These are phyloP conservation scores for Fragaria ananassa DNA, from an alignment of 306 rosid genomes.

Conservation along the genomic window DNA sequence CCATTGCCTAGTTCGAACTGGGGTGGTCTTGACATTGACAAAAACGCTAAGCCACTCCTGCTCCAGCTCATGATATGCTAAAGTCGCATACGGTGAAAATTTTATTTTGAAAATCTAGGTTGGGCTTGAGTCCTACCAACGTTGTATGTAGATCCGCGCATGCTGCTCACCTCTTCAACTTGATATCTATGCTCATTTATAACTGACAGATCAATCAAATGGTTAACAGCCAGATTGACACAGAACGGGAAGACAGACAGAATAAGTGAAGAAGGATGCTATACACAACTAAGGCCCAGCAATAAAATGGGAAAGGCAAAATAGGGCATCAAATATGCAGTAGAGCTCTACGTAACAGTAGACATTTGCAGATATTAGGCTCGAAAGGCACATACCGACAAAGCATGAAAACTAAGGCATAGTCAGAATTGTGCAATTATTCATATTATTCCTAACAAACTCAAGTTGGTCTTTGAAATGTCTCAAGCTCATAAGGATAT, in stretches of 20 bases:
- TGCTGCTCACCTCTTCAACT: background rate
- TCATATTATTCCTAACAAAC: background rate
- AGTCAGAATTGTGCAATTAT: background rate
- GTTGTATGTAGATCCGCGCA: too few relatives aligned
- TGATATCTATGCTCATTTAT: conserved; percentile 5
- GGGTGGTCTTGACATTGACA: too few relatives aligned
- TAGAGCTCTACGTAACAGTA: too few relatives aligned
- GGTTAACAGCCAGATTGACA: background rate
- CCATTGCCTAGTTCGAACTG: too few relatives aligned
- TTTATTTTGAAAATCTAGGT: too few relatives aligned
- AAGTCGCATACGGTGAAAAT: too few relatives aligned
- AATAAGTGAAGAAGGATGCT: conserved; percentile 6
- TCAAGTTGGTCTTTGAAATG: background rate
- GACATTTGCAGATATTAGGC: background rate
- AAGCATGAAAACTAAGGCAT: background rate
- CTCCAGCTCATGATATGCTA: too few relatives aligned
- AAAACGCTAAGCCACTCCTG: too few relatives aligned
- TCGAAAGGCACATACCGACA: background rate
- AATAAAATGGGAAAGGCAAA: too few relatives aligned
- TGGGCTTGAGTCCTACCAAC: too few relatives aligned
- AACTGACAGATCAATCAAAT: background rate
- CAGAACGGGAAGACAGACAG: background rate
- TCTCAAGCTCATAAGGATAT: background rate
- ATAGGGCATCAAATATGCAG: too few relatives aligned
- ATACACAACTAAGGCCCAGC: background rate